These are phyloP conservation scores for Fusarium sp. DNA, from an alignment of 2,329 filamentous ascomycete species.

Conservation along the genomic window DNA sequence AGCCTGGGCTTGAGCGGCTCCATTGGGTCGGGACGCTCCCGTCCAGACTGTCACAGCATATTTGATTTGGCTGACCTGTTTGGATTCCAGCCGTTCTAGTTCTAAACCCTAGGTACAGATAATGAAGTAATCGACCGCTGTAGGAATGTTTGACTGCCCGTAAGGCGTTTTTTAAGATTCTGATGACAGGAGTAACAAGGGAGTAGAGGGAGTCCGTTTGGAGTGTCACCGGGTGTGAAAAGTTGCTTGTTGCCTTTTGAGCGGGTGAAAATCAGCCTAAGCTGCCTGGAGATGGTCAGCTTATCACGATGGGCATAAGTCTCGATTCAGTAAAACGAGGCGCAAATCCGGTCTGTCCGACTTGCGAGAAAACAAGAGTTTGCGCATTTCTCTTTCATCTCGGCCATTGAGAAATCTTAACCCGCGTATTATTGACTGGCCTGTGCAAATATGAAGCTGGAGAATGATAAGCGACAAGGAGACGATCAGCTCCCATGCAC, in stretches of 20 bases:
- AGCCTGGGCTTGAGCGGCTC: background rate
- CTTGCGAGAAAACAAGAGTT: background rate
- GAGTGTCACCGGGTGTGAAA: conserved; percentile 23
- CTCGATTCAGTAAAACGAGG: background rate
- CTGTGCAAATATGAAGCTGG: conserved; percentile 4
- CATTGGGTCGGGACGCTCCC: background rate
- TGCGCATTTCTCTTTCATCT: background rate
- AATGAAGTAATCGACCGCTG: background rate
- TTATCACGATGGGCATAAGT: background rate
- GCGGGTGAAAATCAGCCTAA: background rate
- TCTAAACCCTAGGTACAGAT: background rate
- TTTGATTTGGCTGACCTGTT: background rate
- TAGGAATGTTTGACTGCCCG: background rate
- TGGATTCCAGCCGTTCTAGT: background rate
- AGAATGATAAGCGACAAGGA: background rate
- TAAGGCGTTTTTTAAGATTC: background rate
- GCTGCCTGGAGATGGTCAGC: background rate
- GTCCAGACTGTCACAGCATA: background rate
- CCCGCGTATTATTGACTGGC: background rate
- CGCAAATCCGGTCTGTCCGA: background rate
- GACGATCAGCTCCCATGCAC: background rate
- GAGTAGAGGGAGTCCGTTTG: conserved; percentile 16
- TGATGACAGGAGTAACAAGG: conserved; percentile 15
- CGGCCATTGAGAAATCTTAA: background rate
- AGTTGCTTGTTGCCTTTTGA: background rate